A percentile compares a stretch with the other conserved stretches of the same genome.
Evolutionary conservation across 805 yeast genomes (phyloP).

Genomic region (Zygosaccharomyces gambellarensis): DNA sequence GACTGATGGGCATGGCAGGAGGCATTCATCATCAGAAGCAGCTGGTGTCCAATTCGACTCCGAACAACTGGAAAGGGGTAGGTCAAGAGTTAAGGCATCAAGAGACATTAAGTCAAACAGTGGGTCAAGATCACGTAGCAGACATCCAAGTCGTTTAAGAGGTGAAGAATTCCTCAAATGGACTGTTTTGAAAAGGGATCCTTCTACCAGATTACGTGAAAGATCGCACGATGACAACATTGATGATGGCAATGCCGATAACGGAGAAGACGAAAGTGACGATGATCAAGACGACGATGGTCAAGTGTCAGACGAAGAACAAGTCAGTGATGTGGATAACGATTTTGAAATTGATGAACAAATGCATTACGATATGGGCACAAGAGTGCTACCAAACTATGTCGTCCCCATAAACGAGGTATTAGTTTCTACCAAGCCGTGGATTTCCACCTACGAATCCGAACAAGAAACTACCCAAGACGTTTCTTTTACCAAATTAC

Average conservation of each 20-base stretch:
- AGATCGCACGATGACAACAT: constrained; percentile 11
- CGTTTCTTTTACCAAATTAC: constrained; percentile 22
- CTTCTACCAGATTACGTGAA: constrained; percentile 53
- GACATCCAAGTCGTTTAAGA: constrained; percentile 27
- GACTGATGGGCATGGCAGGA: neutral
- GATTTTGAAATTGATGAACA: constrained; percentile 32
- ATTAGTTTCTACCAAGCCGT: constrained; percentile 30
- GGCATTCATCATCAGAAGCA: neutral
- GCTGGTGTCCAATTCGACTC: constrained; percentile 28
- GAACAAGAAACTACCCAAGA: constrained; percentile 37
- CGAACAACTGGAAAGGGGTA: constrained; percentile 28
- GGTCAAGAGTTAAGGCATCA: constrained; percentile 27
- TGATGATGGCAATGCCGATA: constrained; percentile 35
- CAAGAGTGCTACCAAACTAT: constrained; percentile 33
- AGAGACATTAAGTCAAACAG: constrained; percentile 12
- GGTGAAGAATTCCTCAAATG: constrained; percentile 47
- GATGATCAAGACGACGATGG: constrained; percentile 36
- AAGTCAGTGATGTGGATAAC: constrained; percentile 36
- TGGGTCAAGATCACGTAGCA: constrained; percentile 31
- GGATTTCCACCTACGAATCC: constrained; percentile 25
- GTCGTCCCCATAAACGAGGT: constrained; percentile 27
- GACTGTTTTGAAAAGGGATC: constrained; percentile 69
- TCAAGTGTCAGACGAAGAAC: constrained; percentile 39
- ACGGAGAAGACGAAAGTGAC: constrained; percentile 58
- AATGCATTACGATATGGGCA: constrained; percentile 32